Conservation (phyloP, 768 basidiomycete species). For the Phanerochaete sordida region DNA sequence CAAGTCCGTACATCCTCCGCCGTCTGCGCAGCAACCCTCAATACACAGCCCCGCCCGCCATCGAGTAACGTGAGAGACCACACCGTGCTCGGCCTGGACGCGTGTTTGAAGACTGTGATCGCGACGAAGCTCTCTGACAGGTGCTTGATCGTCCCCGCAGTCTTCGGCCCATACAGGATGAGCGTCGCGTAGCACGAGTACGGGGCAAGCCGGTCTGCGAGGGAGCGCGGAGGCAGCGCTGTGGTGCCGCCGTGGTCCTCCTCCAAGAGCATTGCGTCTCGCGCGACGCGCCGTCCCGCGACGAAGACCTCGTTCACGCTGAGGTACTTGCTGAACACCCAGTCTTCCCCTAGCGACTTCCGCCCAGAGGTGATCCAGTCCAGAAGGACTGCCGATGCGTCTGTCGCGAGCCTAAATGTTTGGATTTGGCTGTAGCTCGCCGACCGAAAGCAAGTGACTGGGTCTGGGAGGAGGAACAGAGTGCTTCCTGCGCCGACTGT, state of each 20-base stretch:
- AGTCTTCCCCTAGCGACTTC: constrained; percentile 78
- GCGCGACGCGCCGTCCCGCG: constrained; percentile 59
- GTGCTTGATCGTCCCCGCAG: constrained; percentile 41
- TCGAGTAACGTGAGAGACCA: constrained; percentile 77
- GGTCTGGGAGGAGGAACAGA: constrained; percentile 85
- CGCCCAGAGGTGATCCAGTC: constrained; percentile 95
- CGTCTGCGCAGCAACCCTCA: constrained; percentile 74
- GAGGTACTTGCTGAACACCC: constrained; percentile 83
- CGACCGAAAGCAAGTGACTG: constrained; percentile 86
- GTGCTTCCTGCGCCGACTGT: constrained; percentile 47
- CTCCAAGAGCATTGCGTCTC: constrained; percentile 78
- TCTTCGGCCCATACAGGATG: constrained; percentile 70
- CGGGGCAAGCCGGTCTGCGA: constrained; percentile 63
- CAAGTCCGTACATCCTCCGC: constrained; percentile 73
- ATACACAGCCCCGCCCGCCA: constrained; percentile 46
- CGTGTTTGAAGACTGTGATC: constrained; percentile 59
- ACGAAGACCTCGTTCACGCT: constrained; percentile 82
- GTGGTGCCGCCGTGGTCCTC: constrained; percentile 21
- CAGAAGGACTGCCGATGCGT: constrained; percentile 67
- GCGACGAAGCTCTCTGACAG: constrained; percentile 47
- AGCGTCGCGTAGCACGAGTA: constrained; percentile 91
- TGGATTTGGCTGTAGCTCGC: constrained; percentile 85
- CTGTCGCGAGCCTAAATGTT: constrained; percentile 60
- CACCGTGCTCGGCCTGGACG: constrained; percentile 55
- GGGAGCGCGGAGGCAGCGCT: constrained; percentile 39